Evolutionary conservation across 176 grass and related monocot genomes (phyloP).

Genomic region (Luzula sylvatica): DNA sequence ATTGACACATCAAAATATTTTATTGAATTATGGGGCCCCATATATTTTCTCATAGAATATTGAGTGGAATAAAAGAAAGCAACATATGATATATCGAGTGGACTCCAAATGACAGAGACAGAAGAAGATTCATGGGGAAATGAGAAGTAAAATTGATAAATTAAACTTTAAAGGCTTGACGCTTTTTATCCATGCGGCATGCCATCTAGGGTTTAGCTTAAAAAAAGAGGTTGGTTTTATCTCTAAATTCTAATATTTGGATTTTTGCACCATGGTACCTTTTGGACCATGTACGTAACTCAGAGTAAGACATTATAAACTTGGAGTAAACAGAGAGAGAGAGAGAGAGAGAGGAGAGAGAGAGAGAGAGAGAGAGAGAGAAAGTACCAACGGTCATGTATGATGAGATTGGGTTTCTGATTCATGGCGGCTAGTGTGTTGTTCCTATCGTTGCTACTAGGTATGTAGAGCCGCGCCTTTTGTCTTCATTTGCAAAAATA

Average conservation of each 20-base stretch:
- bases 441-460: slow-evolving; percentile 3
- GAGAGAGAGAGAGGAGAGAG: neutral
- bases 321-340: neutral
- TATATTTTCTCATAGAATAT: too few relatives aligned
- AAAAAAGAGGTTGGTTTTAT: slow-evolving; percentile 13
- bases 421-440: slow-evolving; percentile 28
- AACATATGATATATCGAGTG: too few relatives aligned
- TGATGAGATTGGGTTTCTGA: neutral
- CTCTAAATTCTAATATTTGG: slow-evolving; percentile 17
- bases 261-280: slow-evolving; percentile 2
- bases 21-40: too few relatives aligned
- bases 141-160: neutral
- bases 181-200: slow-evolving; percentile 25
- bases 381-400: slow-evolving; percentile 23
- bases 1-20: too few relatives aligned
- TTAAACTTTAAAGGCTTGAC: slow-evolving; percentile 24
- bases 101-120: neutral
- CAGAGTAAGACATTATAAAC: slow-evolving; percentile 2
- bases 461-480: neutral
- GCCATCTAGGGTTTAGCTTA: neutral
- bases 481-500: neutral
- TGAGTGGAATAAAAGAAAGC: too few relatives aligned
- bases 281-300: slow-evolving; percentile 1
- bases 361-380: neutral
- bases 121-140: neutral